phyloP scores from a whole-genome alignment of 768 basidiomycete species.

The Mycena filopes region DNA sequence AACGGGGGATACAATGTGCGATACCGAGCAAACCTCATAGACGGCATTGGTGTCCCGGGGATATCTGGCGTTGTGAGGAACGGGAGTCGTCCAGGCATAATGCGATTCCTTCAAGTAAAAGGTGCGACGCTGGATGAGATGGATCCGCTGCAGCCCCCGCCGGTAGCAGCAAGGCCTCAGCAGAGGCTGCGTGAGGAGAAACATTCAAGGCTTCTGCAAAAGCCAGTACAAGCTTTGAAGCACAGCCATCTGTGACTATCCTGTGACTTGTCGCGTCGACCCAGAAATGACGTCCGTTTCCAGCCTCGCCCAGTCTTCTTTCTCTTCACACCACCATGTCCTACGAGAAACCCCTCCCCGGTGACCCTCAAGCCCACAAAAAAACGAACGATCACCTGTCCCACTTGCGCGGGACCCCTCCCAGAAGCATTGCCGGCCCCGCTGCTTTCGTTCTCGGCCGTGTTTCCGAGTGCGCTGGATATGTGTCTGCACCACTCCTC shows the following conservation, averaged over 20 bases:
- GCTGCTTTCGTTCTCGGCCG: slow-evolving; percentile 22
- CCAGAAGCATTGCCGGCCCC: slow-evolving; percentile 1
- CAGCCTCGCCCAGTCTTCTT: no score
- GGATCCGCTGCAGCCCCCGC: not conserved
- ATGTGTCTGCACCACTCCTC: not conserved
- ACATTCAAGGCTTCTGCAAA: no score
- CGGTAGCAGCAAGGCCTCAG: not conserved
- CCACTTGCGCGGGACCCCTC: not conserved
- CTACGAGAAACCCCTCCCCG: not conserved
- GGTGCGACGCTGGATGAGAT: not conserved
- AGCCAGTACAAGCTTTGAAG: no score
- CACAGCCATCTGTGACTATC: no score
- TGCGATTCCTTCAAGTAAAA: not conserved
- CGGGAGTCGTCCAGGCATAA: not conserved
- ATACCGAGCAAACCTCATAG: not conserved
- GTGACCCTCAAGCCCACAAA: not conserved
- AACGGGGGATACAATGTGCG: not conserved
- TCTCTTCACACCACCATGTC: not conserved
- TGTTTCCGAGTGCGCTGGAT: slow-evolving; percentile 20
- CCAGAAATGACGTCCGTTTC: no score
- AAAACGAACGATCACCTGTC: not conserved
- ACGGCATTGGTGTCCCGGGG: no score
- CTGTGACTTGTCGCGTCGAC: no score
- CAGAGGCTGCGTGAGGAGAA: no score
- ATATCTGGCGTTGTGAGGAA: not conserved